Base-by-base conservation (phyloP, 106 monocot genomes). In the Apostasia shenzhenica region DNA sequence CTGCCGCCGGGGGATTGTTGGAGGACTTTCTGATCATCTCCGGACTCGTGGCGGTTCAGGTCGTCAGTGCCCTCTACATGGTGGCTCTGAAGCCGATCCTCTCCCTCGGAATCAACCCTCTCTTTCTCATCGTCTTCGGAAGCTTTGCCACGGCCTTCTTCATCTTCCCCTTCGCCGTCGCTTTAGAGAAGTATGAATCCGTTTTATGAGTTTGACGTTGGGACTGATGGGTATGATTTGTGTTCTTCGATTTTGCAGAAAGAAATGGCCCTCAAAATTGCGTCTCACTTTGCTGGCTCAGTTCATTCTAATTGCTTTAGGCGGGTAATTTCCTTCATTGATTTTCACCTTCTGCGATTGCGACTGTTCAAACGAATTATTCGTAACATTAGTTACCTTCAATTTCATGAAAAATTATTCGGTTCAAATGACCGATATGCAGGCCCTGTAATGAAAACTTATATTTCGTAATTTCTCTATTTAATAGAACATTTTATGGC, bases 251-350 rank as follows among this genome's bases (percentile, higher is more conserved):
- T 48, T 49, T 0, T 45, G 44, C 50, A 88, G 88, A 68, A 74
- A 82, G 67, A 89, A 77, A 70, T 89, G 89, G 89, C 85, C 89
- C 4, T 57, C 73, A 14, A 69, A 56, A 67, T 69, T 89, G 48
- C 85, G 61, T 53, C 37, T 14, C 55, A 67, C 37, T 41, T 69
- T 85, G 75, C 52, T 80, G 45, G 41, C 58, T 66, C 84, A 79
- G 54, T 77, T 89, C 72, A 26, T 85, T 14, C 55, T 82, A 63
- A 76, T 85, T 38, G 73, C 82, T 0, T 50, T 85, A n/a, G 77
- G 82, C 75, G 85, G 85, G 89, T 89, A 77, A 71, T 69, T 11
- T 53, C 26, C 26, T 26, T 26, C 26, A 26, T 26, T 26, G 26
- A 26, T 26, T 26, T 26, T 26, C 26, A 26, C 26, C 26, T 26